phyloP scores from a whole-genome alignment of 2,329 filamentous ascomycete genomes.

The Orbilia ellipsospora region DNA sequence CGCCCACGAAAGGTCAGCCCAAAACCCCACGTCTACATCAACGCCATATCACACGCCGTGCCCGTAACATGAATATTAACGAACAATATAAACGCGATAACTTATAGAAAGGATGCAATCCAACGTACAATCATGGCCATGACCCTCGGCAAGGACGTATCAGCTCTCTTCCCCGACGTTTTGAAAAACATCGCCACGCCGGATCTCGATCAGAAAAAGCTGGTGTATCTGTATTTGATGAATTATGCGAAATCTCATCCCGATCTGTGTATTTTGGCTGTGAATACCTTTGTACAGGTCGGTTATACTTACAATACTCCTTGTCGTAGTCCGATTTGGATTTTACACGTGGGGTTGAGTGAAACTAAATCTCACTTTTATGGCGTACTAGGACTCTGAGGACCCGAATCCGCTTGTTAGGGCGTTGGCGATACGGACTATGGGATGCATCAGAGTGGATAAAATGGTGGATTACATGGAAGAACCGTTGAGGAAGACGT shows the following conservation, averaged over 20 bases:
- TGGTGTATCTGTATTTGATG: constrained; percentile 98
- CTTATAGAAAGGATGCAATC: constrained; percentile 86
- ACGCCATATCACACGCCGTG: background rate
- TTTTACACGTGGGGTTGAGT: background rate
- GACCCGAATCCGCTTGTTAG: constrained; percentile 96
- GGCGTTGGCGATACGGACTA: constrained; percentile 94
- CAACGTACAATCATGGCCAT: constrained; percentile 99
- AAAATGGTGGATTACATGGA: constrained; percentile 99
- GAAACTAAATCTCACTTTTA: background rate
- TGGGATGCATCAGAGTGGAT: constrained; percentile 97
- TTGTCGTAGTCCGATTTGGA: background rate
- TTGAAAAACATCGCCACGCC: constrained; percentile 97
- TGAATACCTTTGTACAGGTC: constrained; percentile 94
- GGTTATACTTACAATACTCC: background rate
- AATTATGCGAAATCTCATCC: constrained; percentile 99
- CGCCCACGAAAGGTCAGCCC: constrained; percentile 82
- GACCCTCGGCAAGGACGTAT: constrained; percentile 98
- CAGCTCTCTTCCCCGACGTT: constrained; percentile 94
- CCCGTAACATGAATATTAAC: constrained; percentile 16
- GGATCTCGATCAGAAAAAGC: constrained; percentile 98
- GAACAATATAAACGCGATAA: constrained; percentile 51
- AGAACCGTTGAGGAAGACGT: constrained; percentile 92
- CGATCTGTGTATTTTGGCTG: constrained; percentile 96
- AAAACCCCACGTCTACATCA: constrained; percentile 51
- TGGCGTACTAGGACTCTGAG: constrained; percentile 76